Evolutionary conservation across 225 moss, liverwort and hornwort genomes (phyloP), one percentile per base, ranked within the genome.

Genomic region (Polytrichum formosum): DNA sequence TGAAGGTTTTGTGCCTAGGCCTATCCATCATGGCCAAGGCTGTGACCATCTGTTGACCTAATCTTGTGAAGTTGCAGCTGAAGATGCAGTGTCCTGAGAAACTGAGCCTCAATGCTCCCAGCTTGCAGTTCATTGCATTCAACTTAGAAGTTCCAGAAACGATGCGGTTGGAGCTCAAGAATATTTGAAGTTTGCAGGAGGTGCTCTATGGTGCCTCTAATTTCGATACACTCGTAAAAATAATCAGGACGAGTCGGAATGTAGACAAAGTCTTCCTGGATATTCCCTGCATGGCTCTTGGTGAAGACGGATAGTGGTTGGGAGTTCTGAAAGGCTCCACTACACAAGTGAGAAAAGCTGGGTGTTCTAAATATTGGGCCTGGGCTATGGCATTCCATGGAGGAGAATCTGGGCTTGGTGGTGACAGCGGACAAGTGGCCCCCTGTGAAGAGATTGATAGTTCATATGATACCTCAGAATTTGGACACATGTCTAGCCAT

Each of bases 271-370:
- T 93, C 20, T 93, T 93, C 59, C n/a, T 93, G 64, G 93, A 93
- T 67, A 74, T 89, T 6, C 93, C 93, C 1, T 93, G 93, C 72
- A 86, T 93, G 93, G 72, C 75, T n/a, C 81, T 93, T 2, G 87
- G 79, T 9, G 93, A 91, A 25, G 82, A 73, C 1, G 93, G 91
- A n/a, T 73, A 28, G 6, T 93, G 85, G 91, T 77, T 75, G 72
- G 83, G 83, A 1, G 87, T 89, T 2, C 10, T 79, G 28, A 72
- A 77, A 1, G 70, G 53, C 37, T 18, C 73, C 29, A 1, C 75
- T 93, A 0, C 71, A 78, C 9, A 2, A 54, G 56, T 91, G 83
- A 0, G 69, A 78, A 18, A 75, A 70, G 35, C 67, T 93, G 9
- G 73, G 46, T 5, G 85, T 91, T 5, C 28, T 91, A 62, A 91